Base-by-base conservation (phyloP, 768 basidiomycete genomes). In the Lentinula raphanica region DNA sequence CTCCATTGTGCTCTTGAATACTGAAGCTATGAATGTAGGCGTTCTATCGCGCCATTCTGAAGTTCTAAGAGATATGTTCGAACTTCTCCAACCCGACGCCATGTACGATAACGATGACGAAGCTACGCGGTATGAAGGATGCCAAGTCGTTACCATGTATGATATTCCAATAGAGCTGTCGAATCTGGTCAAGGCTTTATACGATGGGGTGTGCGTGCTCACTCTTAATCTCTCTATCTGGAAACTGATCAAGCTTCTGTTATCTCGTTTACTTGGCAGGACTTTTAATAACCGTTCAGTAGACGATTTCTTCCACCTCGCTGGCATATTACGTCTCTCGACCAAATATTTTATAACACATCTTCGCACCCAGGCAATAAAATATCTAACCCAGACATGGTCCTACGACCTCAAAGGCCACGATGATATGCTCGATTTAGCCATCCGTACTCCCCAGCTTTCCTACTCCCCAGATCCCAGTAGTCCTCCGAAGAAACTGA, bases 281-380 rank as follows among this genome's bases (percentile, higher is more conserved):
- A 64, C 64, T 3, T 79, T 79, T 45, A 59, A 70, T 29, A 74
- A 75, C 58, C 64, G 68, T 31, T 71, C 67, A 27, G 69, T 78
- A 39, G 71, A 77, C n/a, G 80, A 84, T 60, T 85, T 85, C 66
- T 79, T 77, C 60, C 72, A 78, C 59, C 68, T 82, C n/a, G 78
- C 82, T 31, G 80, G 82, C 5, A 79, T 85, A 40, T 69, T 86
- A 15, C 82, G 84, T 19, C 69, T 86, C 12, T 66, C 83, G 11
- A 83, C 79, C 29, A 86, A 86, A 61, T 86, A 86, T 57, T 79
- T 84, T 64, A 77, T 85, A 32, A 63, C 69, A 5, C 74, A 76
- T 50, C 74, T 85, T 5, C 79, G 84, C n/a, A 63, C 65, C n/a
- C 73, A 79, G 59, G 80, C 79, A 35, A 78, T 85, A 54, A 70